Evolutionary conservation across 2,329 filamentous ascomycete species (phyloP), one percentile per base, ranked within the genome.

Genomic region (Aspergillus flavus): DNA sequence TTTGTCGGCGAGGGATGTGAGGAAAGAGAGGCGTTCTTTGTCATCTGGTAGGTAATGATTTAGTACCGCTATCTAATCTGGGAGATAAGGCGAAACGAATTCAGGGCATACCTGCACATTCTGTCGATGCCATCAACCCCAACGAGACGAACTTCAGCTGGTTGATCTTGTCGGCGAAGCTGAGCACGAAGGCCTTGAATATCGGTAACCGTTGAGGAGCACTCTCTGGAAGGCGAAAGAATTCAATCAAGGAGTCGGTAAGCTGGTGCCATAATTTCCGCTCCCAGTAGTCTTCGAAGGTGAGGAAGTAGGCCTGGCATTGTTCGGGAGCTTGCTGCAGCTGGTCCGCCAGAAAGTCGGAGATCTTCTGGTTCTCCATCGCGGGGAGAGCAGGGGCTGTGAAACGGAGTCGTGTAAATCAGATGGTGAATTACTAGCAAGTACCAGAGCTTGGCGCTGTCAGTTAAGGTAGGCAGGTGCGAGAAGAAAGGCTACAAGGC

Each of bases 201-300:
- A 99, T 91, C 64, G 89, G 84, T 82, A 99, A 87, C 75, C 94
- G 90, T 82, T 96, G 93, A 63, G 88, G 85, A 61, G 89, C 90
- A 80, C 94, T 98, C 75, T 89, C 87, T 52, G 91, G 86, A 72
- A 92, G 83, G 74, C 89, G 89, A 83, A 97, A 99, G 86, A 94
- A 97, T 70, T 91, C 86, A 71, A 97, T 84, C 61, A 99, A 87
- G 59, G 90, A 85, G 75, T 97, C 91, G 41, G 95, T 99, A 70
- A 99, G 90, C 82, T 99, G 94, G 83, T 99, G 95, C 95, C 95
- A 99, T 81, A 99, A 87, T 83, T 97, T 97, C 74, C 94, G 90
- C 84, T 99, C 95, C 95, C 95, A 99, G 76, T 89, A 92, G 78
- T 96, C 93, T 84, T 99, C 95, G 70, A 99, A 97, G 73, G 90